A percentile compares a stretch with the other conserved stretches of the same genome.
Evolutionary conservation across 805 yeast species (phyloP).

Genomic region (Lipomyces mesembrius): DNA sequence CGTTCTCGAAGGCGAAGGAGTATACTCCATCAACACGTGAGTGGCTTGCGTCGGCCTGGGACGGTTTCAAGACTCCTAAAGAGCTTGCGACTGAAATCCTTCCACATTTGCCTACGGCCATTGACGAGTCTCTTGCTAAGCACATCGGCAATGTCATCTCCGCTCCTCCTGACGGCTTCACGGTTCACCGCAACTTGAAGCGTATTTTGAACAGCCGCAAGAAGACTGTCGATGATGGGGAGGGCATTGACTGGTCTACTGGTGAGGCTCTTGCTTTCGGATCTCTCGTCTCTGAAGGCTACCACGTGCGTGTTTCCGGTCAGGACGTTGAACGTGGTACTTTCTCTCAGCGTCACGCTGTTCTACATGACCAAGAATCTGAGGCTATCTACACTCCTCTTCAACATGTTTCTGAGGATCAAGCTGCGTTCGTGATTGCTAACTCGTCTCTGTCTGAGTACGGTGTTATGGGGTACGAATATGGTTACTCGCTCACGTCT

Average conservation of each 20-base stretch:
- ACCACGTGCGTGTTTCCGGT: conserved; percentile 96
- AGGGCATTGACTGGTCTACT: conserved; percentile 98
- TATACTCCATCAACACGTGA: conserved; percentile 90
- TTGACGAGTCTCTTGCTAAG: conserved; percentile 70
- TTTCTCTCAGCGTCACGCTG: conserved; percentile 99
- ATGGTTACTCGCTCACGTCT: conserved; percentile 96
- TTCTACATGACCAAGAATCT: conserved; percentile 90
- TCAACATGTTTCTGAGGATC: conserved; percentile 74
- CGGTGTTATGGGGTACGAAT: conserved; percentile 99
- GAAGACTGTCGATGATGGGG: conserved; percentile 85
- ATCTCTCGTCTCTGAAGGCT: conserved; percentile 87
- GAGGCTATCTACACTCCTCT: conserved; percentile 86
- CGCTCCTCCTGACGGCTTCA: conserved; percentile 83
- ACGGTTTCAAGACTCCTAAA: conserved; percentile 95
- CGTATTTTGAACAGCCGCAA: conserved; percentile 88
- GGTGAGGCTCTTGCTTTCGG: conserved; percentile 99
- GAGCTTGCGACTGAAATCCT: conserved; percentile 94
- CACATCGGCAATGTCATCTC: conserved; percentile 79
- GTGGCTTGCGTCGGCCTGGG: conserved; percentile 99
- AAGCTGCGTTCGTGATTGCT: conserved; percentile 83
- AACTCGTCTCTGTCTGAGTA: conserved; percentile 97
- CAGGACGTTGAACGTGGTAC: conserved; percentile 99
- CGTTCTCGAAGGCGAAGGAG: conserved; percentile 85
- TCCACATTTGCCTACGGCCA: conserved; percentile 95
- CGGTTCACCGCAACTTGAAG: conserved; percentile 92